Percentiles rank a stretch among this genome's conserved stretches.
phyloP scores from a whole-genome alignment of 768 basidiomycete genomes.

The Mycena belliarum region DNA sequence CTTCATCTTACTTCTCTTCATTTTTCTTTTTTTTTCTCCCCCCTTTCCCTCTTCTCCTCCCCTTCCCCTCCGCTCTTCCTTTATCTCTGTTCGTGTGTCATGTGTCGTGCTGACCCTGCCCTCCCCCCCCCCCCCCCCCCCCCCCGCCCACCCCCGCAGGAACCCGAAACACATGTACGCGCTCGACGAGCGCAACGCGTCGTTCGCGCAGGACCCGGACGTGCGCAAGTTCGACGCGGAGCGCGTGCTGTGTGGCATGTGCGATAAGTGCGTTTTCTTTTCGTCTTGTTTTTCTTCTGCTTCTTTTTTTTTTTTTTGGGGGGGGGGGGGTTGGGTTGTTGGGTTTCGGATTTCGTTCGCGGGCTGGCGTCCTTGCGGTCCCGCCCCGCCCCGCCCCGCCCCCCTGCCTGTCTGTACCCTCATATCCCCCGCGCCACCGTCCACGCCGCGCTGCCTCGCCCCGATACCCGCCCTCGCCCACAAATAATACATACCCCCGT shows the following conservation, averaged over 20 bases:
- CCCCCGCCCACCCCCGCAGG: conserved; percentile 15
- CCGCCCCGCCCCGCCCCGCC: too few relatives aligned
- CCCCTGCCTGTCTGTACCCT: too few relatives aligned
- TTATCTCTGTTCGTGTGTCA: too few relatives aligned
- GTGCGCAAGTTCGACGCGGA: conserved; percentile 78
- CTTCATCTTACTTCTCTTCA: too few relatives aligned
- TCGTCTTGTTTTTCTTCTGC: not conserved
- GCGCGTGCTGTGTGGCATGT: conserved; percentile 66
- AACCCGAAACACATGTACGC: conserved; percentile 58
- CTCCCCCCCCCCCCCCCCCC: not conserved
- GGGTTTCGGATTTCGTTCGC: too few relatives aligned
- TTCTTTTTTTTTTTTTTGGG: not conserved
- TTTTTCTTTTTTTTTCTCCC: not conserved
- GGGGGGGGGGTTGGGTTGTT: too few relatives aligned
- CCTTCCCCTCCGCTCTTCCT: too few relatives aligned
- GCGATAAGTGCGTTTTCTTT: conserved; percentile 40
- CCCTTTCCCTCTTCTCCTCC: not conserved
- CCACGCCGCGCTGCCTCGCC: too few relatives aligned
- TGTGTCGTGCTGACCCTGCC: not conserved
- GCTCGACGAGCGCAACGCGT: conserved; percentile 57
- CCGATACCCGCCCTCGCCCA: too few relatives aligned
- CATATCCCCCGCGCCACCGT: too few relatives aligned
- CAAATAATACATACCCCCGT: too few relatives aligned
- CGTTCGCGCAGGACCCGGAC: conserved; percentile 65
- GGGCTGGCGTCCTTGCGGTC: too few relatives aligned